Evolutionary conservation across 352 stramenopile genomes (phyloP).

Genomic region (Blastocystis sp.): DNA sequence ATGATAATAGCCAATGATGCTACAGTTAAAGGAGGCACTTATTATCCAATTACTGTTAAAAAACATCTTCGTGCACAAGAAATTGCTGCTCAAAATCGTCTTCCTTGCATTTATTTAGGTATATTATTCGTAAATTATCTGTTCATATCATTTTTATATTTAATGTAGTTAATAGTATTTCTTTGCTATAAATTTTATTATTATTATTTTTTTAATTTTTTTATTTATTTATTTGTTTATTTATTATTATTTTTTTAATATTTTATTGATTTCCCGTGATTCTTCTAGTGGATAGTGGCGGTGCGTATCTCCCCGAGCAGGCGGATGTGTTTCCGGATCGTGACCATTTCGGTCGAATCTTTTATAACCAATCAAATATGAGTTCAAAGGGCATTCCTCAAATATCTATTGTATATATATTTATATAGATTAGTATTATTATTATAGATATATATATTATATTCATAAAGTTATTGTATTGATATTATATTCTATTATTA

Average conservation of each 20-base stretch:
- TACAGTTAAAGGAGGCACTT: constrained; percentile 88
- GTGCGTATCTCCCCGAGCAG: constrained; percentile 79
- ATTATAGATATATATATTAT: no score
- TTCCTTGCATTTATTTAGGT: constrained; percentile 90
- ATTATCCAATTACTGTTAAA: constrained; percentile 93
- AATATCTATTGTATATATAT: constrained; percentile 61
- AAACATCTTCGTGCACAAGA: constrained; percentile 70
- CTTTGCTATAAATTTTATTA: no score
- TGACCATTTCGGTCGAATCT: constrained; percentile 85
- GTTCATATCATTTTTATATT: constrained; percentile 36
- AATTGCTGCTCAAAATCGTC: constrained; percentile 75
- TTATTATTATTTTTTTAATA: no score
- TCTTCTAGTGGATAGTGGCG: constrained; percentile 49
- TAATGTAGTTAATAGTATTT: no score
- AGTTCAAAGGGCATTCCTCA: constrained; percentile 73
- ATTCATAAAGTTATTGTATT: no score
- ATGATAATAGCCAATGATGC: constrained; percentile 95
- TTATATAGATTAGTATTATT: no score
- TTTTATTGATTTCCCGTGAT: no score
- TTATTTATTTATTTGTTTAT: no score
- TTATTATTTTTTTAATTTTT: no score
- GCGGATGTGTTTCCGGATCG: constrained; percentile 85
- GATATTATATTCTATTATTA: no score
- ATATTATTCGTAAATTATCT: no score
- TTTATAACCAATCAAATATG: constrained; percentile 94